Evolutionary conservation across 257 asterid species (phyloP), one percentile per base, ranked within the genome.

Genomic region (Scutellaria baicalensis): DNA sequence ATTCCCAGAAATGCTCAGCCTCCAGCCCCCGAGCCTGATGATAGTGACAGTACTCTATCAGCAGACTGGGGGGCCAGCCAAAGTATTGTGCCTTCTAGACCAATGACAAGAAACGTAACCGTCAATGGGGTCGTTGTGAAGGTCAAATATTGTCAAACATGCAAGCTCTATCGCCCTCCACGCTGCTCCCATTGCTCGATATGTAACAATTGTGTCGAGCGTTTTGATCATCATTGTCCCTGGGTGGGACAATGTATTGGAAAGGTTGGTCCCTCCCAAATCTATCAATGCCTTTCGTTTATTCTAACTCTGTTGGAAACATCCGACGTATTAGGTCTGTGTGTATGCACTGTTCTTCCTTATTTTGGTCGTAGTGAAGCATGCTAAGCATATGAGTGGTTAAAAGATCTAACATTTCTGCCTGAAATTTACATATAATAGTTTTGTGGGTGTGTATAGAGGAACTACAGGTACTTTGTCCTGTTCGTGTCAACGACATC

Each of bases 221-320:
- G 89, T 44, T 91, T 88, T 33, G 97, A 91, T 79, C 95, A 89
- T 74, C 97, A 91, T 75, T 91, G 97, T 81, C 96, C 95, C 31
- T 91, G 96, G 92, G 89, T 86, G 14, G 96, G 96, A 42, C 96
- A 91, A 70, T 88, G 97, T 75, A 86, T 89, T 6, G 96, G 94
- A 45, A 86, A 82, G 92, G 97, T 89, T 67, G 57, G 79, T 66
- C 14, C 3, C 43, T n/a, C n/a, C n/a, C n/a, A n/a, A n/a, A n/a
- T n/a, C n/a, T 27, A 27, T 27, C 33, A 27, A 10, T 16, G 20
- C 68, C 20, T 44, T 43, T 21, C 1, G 33, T 21, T 45, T 33
- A 17, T 5, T 6, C 45, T 52, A 35, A 39, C 18, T 9, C 2
- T 56, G 27, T 14, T 55, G 27, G 27, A 23, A 23, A 27, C 3